Evolutionary conservation across 1,284 basidiomycete species (phyloP).

Genomic region (Fereydounia khargensis): DNA sequence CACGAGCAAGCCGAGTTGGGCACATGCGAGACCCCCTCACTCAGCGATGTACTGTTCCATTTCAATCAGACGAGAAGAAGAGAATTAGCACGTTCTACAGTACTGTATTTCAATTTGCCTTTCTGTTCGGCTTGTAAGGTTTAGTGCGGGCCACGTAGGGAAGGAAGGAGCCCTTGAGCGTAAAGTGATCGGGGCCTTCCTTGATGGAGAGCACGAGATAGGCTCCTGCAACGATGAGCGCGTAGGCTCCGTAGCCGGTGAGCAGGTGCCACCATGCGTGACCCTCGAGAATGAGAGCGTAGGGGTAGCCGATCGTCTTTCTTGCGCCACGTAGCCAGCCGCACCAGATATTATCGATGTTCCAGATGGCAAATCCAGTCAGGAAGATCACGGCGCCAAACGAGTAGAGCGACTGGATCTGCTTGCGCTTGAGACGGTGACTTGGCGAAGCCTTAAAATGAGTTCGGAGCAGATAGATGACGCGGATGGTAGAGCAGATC

Average conservation of each 20-base stretch:
- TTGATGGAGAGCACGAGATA: constrained; percentile 31
- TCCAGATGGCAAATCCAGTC: constrained; percentile 62
- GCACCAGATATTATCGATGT: constrained; percentile 63
- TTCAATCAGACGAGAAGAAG: too few relatives aligned
- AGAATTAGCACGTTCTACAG: too few relatives aligned
- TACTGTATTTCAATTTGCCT: too few relatives aligned
- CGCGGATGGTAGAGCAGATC: constrained; percentile 44
- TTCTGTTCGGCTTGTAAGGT: too few relatives aligned
- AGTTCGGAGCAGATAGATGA: constrained; percentile 44
- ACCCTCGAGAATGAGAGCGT: constrained; percentile 41
- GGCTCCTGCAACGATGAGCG: constrained; percentile 55
- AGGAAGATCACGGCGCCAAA: constrained; percentile 49
- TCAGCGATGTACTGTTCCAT: too few relatives aligned
- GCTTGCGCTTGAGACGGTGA: constrained; percentile 1
- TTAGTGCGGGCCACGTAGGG: too few relatives aligned
- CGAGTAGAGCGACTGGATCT: constrained; percentile 12
- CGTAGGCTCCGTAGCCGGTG: constrained; percentile 61
- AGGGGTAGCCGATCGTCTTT: constrained; percentile 36
- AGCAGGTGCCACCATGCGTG: constrained; percentile 62
- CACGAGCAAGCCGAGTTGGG: too few relatives aligned
- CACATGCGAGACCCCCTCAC: too few relatives aligned
- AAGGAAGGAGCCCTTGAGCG: constrained; percentile 3
- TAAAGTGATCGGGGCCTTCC: constrained; percentile 36
- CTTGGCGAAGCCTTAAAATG: neutral
- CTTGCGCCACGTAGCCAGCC: constrained; percentile 29